phyloP scores from a whole-genome alignment of 805 yeast species.

The Millerozyma miso region DNA sequence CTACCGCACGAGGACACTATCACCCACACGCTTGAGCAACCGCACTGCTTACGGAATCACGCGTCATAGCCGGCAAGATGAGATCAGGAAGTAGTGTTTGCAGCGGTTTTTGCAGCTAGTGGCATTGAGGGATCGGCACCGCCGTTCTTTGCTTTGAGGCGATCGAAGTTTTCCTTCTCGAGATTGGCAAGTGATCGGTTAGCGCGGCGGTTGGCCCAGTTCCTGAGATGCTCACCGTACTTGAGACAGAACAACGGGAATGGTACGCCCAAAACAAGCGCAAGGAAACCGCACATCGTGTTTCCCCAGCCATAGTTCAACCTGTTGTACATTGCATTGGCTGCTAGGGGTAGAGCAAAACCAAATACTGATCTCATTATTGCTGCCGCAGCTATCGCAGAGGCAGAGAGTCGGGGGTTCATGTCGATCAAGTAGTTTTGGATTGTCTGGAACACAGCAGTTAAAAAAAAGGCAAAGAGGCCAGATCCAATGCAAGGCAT shows the following conservation, averaged over 20 bases:
- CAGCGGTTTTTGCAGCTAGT: too few species aligned
- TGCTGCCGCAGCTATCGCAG: conserved; percentile 67
- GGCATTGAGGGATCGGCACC: too few species aligned
- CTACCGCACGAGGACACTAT: too few species aligned
- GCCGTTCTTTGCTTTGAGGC: conserved; percentile 15
- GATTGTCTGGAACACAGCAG: conserved; percentile 64
- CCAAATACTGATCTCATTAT: conserved; percentile 66
- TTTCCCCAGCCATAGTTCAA: conserved; percentile 72
- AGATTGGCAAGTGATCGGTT: conserved; percentile 44
- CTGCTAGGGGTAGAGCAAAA: conserved; percentile 65
- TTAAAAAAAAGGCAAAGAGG: conserved; percentile 55
- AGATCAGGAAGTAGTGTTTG: too few species aligned
- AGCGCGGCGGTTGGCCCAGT: conserved; percentile 52
- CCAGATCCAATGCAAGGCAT: conserved; percentile 60
- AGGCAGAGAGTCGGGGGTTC: conserved; percentile 64
- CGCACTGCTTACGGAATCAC: too few species aligned
- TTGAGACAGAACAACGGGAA: conserved; percentile 56
- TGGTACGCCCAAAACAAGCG: conserved; percentile 58
- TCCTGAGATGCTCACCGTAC: conserved; percentile 54
- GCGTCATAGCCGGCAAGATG: too few species aligned
- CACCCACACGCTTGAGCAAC: too few species aligned
- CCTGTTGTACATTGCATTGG: conserved; percentile 49
- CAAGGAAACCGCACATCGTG: conserved; percentile 57
- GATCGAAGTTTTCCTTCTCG: conserved; percentile 39
- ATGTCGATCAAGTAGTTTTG: conserved; percentile 68